Evolutionary conservation across 768 basidiomycete genomes (phyloP).

Genomic region (Suillus subaureus): DNA sequence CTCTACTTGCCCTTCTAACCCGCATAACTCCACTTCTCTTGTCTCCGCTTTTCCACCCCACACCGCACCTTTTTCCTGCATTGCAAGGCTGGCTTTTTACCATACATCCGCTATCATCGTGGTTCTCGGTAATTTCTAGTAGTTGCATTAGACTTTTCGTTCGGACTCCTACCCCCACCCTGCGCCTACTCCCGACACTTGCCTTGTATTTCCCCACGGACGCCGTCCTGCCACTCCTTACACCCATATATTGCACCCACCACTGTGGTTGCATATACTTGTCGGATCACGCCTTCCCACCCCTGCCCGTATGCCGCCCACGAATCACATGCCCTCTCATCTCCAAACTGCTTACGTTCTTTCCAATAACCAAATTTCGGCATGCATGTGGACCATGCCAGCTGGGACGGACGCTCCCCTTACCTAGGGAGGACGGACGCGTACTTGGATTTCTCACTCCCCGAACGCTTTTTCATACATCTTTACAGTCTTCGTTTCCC

Average conservation of each 20-base stretch:
- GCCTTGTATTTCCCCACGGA: slow-evolving; percentile 13
- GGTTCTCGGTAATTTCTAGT: slow-evolving; percentile 29
- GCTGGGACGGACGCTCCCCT: slow-evolving; percentile 25
- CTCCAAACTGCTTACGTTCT: slow-evolving; percentile 12
- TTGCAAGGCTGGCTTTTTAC: slow-evolving; percentile 27
- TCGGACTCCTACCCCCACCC: slow-evolving; percentile 21
- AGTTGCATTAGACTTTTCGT: slow-evolving; percentile 23
- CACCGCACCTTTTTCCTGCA: slow-evolving; percentile 20
- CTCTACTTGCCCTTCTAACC: slow-evolving; percentile 37
- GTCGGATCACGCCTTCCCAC: slow-evolving; percentile 22
- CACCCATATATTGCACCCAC: slow-evolving; percentile 30
- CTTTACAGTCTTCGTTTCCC: slow-evolving; percentile 17
- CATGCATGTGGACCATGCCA: slow-evolving; percentile 26
- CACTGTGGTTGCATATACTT: slow-evolving; percentile 19
- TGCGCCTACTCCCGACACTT: slow-evolving; percentile 23
- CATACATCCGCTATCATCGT: slow-evolving; percentile 21
- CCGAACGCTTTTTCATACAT: slow-evolving; percentile 9
- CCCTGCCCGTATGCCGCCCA: slow-evolving; percentile 19
- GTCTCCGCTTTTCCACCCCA: slow-evolving; percentile 24
- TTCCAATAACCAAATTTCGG: slow-evolving; percentile 13
- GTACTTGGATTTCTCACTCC: slow-evolving; percentile 17
- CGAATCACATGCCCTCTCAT: slow-evolving; percentile 15
- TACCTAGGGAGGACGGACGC: slow-evolving; percentile 25
- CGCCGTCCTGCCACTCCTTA: slow-evolving; percentile 29
- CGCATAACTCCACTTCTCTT: slow-evolving; percentile 24